phyloP scores from a whole-genome alignment of 108 stramenopile genomes.

The Epithemia pelagica region DNA sequence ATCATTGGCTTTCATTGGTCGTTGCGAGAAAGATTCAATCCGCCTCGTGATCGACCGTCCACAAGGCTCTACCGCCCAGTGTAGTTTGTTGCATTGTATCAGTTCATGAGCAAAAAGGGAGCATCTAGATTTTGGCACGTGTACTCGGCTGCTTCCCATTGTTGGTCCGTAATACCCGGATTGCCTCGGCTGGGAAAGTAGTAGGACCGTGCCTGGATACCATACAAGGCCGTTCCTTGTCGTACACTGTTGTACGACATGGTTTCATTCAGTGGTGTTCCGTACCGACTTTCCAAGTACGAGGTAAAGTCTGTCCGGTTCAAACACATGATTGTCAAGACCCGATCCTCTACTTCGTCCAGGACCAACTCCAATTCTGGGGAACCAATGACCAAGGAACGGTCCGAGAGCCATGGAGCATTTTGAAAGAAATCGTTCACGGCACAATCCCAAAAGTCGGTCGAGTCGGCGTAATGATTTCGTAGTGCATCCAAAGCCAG shows the following conservation, averaged over 20 bases:
- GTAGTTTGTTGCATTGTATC: no score
- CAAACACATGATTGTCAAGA: not conserved
- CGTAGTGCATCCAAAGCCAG: not conserved
- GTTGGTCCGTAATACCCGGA: not conserved
- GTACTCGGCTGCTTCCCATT: not conserved
- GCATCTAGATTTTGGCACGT: not conserved
- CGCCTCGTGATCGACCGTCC: no score
- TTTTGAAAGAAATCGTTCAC: not conserved
- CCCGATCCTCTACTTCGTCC: not conserved
- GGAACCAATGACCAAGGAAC: not conserved
- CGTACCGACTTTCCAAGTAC: not conserved
- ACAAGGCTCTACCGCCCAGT: no score
- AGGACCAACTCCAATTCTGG: not conserved
- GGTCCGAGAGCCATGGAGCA: not conserved
- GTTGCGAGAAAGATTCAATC: no score
- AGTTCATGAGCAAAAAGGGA: not conserved
- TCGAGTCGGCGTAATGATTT: not conserved
- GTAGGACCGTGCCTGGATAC: not conserved
- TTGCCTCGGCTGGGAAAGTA: not conserved
- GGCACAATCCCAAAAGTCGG: not conserved
- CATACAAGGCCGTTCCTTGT: not conserved
- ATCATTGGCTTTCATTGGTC: no score
- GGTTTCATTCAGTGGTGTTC: not conserved
- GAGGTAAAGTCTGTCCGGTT: not conserved
- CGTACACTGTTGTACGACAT: not conserved